Evolutionary conservation across 2,329 filamentous ascomycete species (phyloP).

Genomic region (Aureobasidium sp.): DNA sequence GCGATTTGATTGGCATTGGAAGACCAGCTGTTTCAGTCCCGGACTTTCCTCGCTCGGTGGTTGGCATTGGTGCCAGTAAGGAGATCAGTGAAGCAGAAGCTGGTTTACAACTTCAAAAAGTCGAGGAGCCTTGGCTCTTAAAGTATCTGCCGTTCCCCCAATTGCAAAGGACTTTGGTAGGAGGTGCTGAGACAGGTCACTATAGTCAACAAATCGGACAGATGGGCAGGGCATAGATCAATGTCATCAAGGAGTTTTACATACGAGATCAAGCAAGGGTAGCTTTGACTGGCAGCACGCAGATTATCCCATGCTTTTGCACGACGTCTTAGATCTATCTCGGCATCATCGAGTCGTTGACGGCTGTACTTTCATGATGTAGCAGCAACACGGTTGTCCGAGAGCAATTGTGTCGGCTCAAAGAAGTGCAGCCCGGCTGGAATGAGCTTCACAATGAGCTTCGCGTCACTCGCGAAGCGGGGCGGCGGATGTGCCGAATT

Average conservation of each 20-base stretch:
- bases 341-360: no score
- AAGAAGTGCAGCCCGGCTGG: no score
- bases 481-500: no score
- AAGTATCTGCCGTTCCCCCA: constrained; percentile 3
- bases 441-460: no score
- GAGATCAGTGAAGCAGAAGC: constrained; percentile 20
- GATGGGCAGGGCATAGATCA: neutral
- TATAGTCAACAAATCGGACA: constrained; percentile 1
- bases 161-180: neutral
- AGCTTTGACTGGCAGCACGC: neutral
- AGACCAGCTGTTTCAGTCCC: constrained; percentile 39
- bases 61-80: constrained; percentile 20
- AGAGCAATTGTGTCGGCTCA: no score
- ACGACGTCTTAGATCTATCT: no score
- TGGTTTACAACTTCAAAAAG: neutral
- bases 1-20: constrained; percentile 42
- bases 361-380: no score
- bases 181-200: neutral
- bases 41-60: constrained; percentile 30
- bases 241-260: neutral
- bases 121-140: constrained; percentile 9
- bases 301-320: no score
- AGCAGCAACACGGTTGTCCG: no score
- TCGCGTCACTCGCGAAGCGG: no score
- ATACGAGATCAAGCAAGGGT: neutral